Evolutionary conservation across 179 eudicot species (phyloP), one percentile per base, ranked within the genome.

Genomic region (Beta lomatogona): DNA sequence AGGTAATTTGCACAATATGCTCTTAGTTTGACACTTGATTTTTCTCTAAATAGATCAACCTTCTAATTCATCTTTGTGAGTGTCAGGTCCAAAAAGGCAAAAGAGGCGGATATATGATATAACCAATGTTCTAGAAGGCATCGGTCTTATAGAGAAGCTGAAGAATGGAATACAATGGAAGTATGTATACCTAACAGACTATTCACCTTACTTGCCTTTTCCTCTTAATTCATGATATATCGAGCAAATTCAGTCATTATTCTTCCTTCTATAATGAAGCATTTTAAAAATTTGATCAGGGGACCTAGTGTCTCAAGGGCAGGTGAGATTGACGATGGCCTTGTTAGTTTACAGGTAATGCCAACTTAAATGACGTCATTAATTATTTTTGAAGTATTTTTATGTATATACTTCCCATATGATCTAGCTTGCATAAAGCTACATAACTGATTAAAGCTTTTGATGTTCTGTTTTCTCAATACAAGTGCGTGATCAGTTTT

Each of bases 121-220:
- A 69, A 92, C 98, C 59, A 93, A 92, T 89, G 96, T 94, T 77
- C 86, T 95, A 60, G 98, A 95, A 84, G 98, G 98, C 85, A 93
- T 93, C 80, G 98, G 98, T 67, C 94, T 95, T 16, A 92, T 95
- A 53, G 98, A 94, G 78, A 94, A 94, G 83, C 89, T 94, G 63
- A 94, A 93, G 84, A 94, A 94, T 80, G 91, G 97, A 83, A 93
- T 95, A 82, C 98, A 93, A 59, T 95, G 98, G 98, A 95, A 93
- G 98, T 95, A 95, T 75, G 98, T 65, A 61, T 67, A 58, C 36
- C 59, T 81, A 7, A 48, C 60, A 28, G 55, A 74, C n/a, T 67
- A 8, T 48, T 19, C 0, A 5, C 19, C 46, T 69, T 15, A 45
- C 60, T 79, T 79, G 77, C 59, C 28, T 12, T 21, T 71, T 71